phyloP scores from a whole-genome alignment of 2,329 filamentous ascomycete genomes.

The Diaporthe citrichinensis region DNA sequence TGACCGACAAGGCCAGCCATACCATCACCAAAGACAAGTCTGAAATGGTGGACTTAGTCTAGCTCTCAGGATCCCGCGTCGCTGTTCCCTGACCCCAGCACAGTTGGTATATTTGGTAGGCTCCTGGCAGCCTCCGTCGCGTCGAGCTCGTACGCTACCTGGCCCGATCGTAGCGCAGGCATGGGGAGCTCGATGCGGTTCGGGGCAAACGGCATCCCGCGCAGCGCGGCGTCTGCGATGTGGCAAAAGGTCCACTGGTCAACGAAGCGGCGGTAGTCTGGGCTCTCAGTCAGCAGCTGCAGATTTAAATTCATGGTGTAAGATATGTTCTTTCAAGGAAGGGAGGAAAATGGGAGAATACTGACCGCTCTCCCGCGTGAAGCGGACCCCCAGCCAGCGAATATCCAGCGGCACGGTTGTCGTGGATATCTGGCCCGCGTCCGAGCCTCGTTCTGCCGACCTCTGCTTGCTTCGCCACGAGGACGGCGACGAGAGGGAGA shows the following conservation, averaged over 20 bases:
- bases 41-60: not conserved
- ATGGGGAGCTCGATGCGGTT: conserved; percentile 63
- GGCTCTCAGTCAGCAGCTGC: conserved; percentile 28
- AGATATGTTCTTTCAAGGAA: not conserved
- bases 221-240: conserved; percentile 61
- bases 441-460: conserved; percentile 44
- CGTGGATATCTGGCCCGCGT: conserved; percentile 29
- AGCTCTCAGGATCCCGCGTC: not conserved
- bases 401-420: conserved; percentile 54
- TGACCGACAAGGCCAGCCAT: not conserved
- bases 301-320: not conserved
- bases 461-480: conserved; percentile 53
- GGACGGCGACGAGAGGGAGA: conserved; percentile 60
- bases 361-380: conserved; percentile 62
- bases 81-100: conserved; percentile 47
- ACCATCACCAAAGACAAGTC: not conserved
- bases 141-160: conserved; percentile 40
- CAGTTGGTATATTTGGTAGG: conserved; percentile 47
- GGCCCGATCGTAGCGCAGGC: conserved; percentile 57
- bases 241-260: conserved; percentile 62
- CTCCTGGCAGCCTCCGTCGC: conserved; percentile 14
- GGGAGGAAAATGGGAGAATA: not conserved
- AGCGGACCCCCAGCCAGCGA: conserved; percentile 64
- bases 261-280: conserved; percentile 63
- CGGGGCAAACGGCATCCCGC: conserved; percentile 60